Evolutionary conservation across 805 yeast species (phyloP).

Genomic region (Debaryomyces maramus): DNA sequence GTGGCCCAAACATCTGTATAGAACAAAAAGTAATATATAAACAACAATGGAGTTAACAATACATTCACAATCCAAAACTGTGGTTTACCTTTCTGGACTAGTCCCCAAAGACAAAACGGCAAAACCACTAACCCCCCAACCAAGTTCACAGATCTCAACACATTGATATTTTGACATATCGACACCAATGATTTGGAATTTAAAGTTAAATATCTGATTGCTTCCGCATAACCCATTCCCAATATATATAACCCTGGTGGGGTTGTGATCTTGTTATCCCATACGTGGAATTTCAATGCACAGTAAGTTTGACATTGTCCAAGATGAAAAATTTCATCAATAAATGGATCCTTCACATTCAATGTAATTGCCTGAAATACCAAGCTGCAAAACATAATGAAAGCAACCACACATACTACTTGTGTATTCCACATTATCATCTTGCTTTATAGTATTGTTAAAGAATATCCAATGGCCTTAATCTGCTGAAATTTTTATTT

Average conservation of each 20-base stretch:
- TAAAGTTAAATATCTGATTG: conserved; percentile 20
- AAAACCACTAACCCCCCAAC: conserved; percentile 60
- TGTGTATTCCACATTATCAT: neutral
- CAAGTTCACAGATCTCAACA: conserved; percentile 53
- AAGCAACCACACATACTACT: conserved; percentile 4
- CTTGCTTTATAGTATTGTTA: neutral
- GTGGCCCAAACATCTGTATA: conserved; percentile 96
- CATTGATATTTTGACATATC: conserved; percentile 17
- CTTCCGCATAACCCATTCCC: conserved; percentile 38
- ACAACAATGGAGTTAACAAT: conserved; percentile 63
- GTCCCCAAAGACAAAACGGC: conserved; percentile 41
- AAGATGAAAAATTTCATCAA: conserved; percentile 86
- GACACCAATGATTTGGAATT: conserved; percentile 1
- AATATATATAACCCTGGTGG: conserved; percentile 86
- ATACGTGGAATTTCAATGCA: conserved; percentile 54
- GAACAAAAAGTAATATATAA: conserved; percentile 72
- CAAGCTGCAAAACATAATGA: conserved; percentile 13
- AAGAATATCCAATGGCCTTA: too few relatives aligned
- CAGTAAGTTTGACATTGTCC: conserved; percentile 75
- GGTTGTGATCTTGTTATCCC: conserved; percentile 93
- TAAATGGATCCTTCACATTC: conserved; percentile 33
- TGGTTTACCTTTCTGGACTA: conserved; percentile 3
- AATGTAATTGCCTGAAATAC: conserved; percentile 18
- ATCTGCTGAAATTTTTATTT: too few relatives aligned
- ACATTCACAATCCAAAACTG: conserved; percentile 30